Base-by-base conservation (phyloP, 441 rosid genomes). In the Mallotus repandus region DNA sequence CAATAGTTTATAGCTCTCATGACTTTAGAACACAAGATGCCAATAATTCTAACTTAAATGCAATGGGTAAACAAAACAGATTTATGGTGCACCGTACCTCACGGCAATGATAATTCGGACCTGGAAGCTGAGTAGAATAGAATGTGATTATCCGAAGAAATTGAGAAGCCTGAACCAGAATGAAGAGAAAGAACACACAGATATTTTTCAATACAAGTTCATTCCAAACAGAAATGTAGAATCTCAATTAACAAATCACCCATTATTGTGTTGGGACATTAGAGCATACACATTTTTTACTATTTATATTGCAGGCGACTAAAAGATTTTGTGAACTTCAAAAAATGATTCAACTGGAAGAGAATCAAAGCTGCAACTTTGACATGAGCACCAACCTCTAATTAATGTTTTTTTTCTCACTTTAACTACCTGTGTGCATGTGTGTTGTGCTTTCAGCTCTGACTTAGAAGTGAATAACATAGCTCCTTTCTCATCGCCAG, bases 61-160 rank as follows among this genome's bases (percentile, higher is more conserved):
- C 18, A 63, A 16, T 56, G 7, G 18, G 22, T 71, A 60, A 67
- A 14, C n/a, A 61, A 49, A 59, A 63, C 16, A 55, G 9, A 46
- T 29, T 9, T 61, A 66, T 72, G 32, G 13, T 60, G 69, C 71
- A 79, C 16, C 67, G 48, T 85, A 92, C 99, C 98, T 92, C 97
- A 0, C 92, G 97, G 78, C 99, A 96, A 78, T 96, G 99, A 83
- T 96, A 96, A 78, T 96, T 96, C 62, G 99, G 99, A 72, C 98
- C 98, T 13, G 99, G 99, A 83, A 96, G 98, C 85, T 91, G 98
- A 22, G 99, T 96, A 3, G 98, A 89, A 79, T 94, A 96, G 84
- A 96, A 96, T 52, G 99, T 89, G 62, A 96, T 74, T 67, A 96
- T 81, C 48, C 99, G 94, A 74, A 96, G 98, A 77, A 76, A 16